Evolutionary conservation across 148 eudicot genomes (phyloP), one percentile per base, ranked within the genome.

Genomic region (Silene latifolia): DNA sequence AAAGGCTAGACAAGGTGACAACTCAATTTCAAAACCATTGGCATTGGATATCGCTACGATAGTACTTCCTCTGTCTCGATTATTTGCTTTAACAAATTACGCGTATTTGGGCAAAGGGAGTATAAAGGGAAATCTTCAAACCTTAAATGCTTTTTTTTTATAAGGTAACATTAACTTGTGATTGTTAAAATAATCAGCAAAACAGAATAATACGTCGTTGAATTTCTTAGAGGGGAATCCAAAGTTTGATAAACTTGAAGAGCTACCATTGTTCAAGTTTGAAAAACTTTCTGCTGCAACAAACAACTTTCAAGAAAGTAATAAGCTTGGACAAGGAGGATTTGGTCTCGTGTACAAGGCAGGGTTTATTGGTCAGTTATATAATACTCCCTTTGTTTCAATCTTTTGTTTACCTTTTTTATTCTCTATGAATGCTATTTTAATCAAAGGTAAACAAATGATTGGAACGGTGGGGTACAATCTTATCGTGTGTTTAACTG

Each of bases 291-390:
- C 67, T 27, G 63, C 23, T 59, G 81, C 85, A 8, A 79, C 87
- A 21, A 60, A 85, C 54, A 53, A 79, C 39, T 85, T 85, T 68
- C 24, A 64, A 12, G 64, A 35, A 15, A 67, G 58, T 5, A 82
- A 85, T 70, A 76, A 74, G 77, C 79, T 85, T 46, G 87, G 87
- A 19, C 59, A 74, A 73, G 88, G 88, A 8, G 86, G 88, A n/a
- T 86, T 86, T 68, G 88, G 88, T 74, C 74, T 78, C 3, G 86
- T 86, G 19, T 83, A 80, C 71, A 76, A 68, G 86, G 88, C 83
- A 73, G 5, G 44, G n/a, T 9, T 27, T n/a, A n/a, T n/a, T n/a
- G n/a, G n/a, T n/a, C n/a, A n/a, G n/a, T n/a, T n/a, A n/a, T n/a
- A n/a, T n/a, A n/a, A n/a, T n/a, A n/a, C n/a, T n/a, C n/a, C n/a